A percentile compares a stretch with the other conserved stretches of the same genome.
These are phyloP conservation scores for Jimgerdemannia lactiflua DNA, from an alignment of 192 early-diverging fungal genomes.

Conservation along the genomic window DNA sequence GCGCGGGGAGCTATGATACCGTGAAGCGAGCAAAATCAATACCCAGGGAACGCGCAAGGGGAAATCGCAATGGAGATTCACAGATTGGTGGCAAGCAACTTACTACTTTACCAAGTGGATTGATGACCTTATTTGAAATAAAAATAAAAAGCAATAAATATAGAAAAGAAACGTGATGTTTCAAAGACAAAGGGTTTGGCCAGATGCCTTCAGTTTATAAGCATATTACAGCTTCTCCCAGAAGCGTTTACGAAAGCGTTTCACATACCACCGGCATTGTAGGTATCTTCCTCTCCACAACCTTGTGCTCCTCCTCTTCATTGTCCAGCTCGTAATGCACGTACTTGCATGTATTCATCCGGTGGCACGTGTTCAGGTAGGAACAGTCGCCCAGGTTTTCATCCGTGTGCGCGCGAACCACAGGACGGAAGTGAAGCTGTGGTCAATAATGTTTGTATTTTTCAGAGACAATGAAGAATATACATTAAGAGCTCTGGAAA, in stretches of 20 bases:
- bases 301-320: slow-evolving; percentile 8
- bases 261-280: neutral
- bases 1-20: slow-evolving; percentile 42
- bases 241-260: no score
- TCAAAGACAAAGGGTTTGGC: neutral
- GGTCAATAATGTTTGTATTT: slow-evolving; percentile 5
- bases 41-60: no score
- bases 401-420: slow-evolving; percentile 48
- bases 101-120: neutral
- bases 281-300: neutral
- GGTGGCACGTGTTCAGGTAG: slow-evolving; percentile 64
- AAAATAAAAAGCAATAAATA: neutral
- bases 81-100: neutral
- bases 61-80: no score
- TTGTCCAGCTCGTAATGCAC: slow-evolving; percentile 59
- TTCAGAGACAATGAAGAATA: neutral
- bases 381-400: slow-evolving; percentile 57
- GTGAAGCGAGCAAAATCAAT: neutral
- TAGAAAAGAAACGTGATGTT: neutral
- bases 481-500: no score
- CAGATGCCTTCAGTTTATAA: no score
- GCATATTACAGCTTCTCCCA: no score
- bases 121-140: neutral
- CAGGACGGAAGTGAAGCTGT: slow-evolving; percentile 50
- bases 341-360: slow-evolving; percentile 61